Evolutionary conservation across 148 eudicot species (phyloP), one percentile per base, ranked within the genome.

Genomic region (Gaultheria prostrata): DNA sequence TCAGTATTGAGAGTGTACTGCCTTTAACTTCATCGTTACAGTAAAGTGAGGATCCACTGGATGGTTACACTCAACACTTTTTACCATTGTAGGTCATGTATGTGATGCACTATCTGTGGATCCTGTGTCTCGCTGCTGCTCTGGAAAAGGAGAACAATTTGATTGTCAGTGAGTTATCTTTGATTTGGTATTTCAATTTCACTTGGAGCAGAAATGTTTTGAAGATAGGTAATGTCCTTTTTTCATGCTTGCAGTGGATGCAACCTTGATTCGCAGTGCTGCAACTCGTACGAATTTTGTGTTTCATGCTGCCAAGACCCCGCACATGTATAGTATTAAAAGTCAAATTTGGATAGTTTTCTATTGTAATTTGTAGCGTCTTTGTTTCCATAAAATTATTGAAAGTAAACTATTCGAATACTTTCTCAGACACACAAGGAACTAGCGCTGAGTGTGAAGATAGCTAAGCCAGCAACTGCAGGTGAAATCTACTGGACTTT

Each of bases 291-390:
- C 80, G 99, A 97, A 84, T 92, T 86, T 79, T 97, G 99, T 89
- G 99, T 97, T 83, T 93, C 99, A 61, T 97, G 99, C 88, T 97
- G 99, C 93, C 89, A 94, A 83, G 89, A 90, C 90, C 99, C 99
- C 3, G 86, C 85, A 74, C 86, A 81, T 90, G 98, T 95, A 88
- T 85, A 35, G 83, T 70, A 24, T 79, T 33, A 26, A 13, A 51
- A 33, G 24, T 10, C 4, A 33, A 61, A 79, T 6, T 57, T 57
- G n/a, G 21, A 57, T 79, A 4, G 49, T 20, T 56, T 78, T 5
- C 81, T 26, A 4, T 24, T 28, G 7, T 28, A 15, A 11, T 1
- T 15, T 3, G 17, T 30, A 28, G 24, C 4, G 15, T 17, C 32
- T 8, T 5, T n/a, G 20, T 21, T 72, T 72, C 35, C 43, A 11